phyloP scores from a whole-genome alignment of 2,329 filamentous ascomycete species.

The Ascosphaera aggregata region DNA sequence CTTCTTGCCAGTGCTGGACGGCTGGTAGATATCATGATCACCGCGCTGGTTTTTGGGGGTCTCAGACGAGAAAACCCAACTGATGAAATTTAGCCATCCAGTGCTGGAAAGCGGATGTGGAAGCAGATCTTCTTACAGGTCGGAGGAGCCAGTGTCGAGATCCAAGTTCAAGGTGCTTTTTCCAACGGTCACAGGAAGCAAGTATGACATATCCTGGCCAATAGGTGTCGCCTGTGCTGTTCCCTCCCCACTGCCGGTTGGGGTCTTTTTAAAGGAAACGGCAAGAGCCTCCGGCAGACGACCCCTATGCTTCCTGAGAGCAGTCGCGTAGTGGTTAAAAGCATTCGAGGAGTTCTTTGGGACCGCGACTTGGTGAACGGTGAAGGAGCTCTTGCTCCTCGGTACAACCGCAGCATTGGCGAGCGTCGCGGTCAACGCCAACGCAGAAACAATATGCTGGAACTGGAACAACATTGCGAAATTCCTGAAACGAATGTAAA shows the following conservation, averaged over 20 bases:
- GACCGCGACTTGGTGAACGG: neutral
- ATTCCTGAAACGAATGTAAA: neutral
- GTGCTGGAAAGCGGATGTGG: neutral
- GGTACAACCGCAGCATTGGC: neutral
- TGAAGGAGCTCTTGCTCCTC: neutral
- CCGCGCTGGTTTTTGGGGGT: slow-evolving; percentile 25
- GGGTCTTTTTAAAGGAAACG: slow-evolving; percentile 7
- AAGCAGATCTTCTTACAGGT: slow-evolving; percentile 28
- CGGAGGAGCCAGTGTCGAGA: slow-evolving; percentile 46
- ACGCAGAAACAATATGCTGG: neutral
- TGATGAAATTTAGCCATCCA: slow-evolving; percentile 11
- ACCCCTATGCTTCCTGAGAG: neutral
- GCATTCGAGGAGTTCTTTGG: neutral
- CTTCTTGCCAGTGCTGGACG: slow-evolving; percentile 23
- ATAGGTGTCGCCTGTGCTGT: slow-evolving; percentile 19
- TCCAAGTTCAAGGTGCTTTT: slow-evolving; percentile 39
- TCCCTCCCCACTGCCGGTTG: neutral
- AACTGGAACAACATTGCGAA: neutral
- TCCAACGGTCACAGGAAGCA: slow-evolving; percentile 40
- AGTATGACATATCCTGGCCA: slow-evolving; percentile 31
- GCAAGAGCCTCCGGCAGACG: slow-evolving; percentile 5
- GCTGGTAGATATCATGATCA: slow-evolving; percentile 36
- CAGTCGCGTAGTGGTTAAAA: neutral
- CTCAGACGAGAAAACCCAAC: slow-evolving; percentile 43
- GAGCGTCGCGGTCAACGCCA: neutral